Evolutionary conservation across 495 filamentous ascomycete species (phyloP).

Genomic region (Oleoguttula mirabilis): DNA sequence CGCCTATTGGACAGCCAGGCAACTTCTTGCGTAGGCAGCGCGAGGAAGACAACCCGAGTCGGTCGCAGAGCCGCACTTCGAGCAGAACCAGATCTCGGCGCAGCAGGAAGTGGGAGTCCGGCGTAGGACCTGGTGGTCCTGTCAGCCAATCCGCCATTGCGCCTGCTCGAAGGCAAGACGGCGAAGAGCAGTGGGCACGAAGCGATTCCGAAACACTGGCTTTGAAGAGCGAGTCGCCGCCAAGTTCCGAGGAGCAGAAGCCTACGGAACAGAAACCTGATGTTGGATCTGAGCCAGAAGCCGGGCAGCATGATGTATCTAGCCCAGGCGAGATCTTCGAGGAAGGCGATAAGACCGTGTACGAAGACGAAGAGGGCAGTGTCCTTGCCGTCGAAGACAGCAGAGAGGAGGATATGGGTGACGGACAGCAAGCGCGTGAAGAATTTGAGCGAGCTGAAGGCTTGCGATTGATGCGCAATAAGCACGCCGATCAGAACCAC

Average conservation of each 20-base stretch:
- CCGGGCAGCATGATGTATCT: neutral
- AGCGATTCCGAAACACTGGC: constrained; percentile 31
- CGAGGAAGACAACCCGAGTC: constrained; percentile 53
- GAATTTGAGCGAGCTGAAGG: constrained; percentile 44
- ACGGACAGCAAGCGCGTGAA: constrained; percentile 29
- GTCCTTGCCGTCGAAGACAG: constrained; percentile 46
- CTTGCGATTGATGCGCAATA: constrained; percentile 38
- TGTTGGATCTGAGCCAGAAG: constrained; percentile 1
- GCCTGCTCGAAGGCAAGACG: constrained; percentile 46
- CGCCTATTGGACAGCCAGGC: constrained; percentile 60
- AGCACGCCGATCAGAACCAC: constrained; percentile 31
- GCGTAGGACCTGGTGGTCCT: constrained; percentile 71
- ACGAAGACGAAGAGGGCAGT: constrained; percentile 83
- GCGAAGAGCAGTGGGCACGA: constrained; percentile 16
- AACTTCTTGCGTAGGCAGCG: constrained; percentile 73
- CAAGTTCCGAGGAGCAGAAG: constrained; percentile 14
- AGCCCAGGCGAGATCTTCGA: constrained; percentile 43
- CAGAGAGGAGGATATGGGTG: constrained; percentile 14
- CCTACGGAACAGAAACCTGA: no score
- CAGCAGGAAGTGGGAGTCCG: constrained; percentile 59
- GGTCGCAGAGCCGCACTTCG: constrained; percentile 39
- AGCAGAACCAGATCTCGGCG: constrained; percentile 50
- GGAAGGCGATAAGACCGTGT: constrained; percentile 69
- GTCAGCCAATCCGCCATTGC: constrained; percentile 84
- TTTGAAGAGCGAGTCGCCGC: constrained; percentile 23